Evolutionary conservation across 176 grass and related monocot species (phyloP), one percentile per base, ranked within the genome.

Genomic region (Echinochloa phyllopogon): DNA sequence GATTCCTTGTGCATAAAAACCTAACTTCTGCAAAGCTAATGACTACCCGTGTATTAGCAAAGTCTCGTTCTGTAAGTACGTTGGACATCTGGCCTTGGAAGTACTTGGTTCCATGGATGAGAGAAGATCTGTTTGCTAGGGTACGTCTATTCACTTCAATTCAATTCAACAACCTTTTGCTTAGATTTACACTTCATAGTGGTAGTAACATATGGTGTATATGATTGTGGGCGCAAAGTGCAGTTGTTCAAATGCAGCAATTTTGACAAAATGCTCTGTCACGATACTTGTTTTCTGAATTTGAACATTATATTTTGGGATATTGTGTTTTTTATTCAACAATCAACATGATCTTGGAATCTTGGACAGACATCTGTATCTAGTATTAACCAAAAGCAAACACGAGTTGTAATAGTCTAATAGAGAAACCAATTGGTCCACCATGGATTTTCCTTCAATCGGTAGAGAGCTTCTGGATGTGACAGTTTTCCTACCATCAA

Each of bases 41-140:
- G 84, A 88, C 97, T 73, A 87, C 48, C 43, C 89, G 88, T 21
- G 42, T 94, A 58, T 65, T 86, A 45, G 58, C 3, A 16, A 96
- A 92, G 70, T 79, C 89, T 79, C 76, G 63, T 69, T 91, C 68
- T 75, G 90, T 96, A 65, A 99, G 94, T 85, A 99, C 94, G 66
- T 86, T 99, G 79, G 97, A 99, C 68, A 94, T 96, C 81, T 99
- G 97, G 97, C 97, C 97, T 68, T 99, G 97, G 97, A 99, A 99
- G 76, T 94, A 96, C 87, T 92, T 99, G 81, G 97, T 99, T 82
- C 97, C 94, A 48, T 99, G 97, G 97, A 96, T 99, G 88, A 91
- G 97, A 86, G 81, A 99, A 64, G 97, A 99, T 85, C 75, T 99
- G 56, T 99, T 99, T 87, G 45, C 69, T 18, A 79, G 94, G 91